Evolutionary conservation across 208 protist genomes (phyloP).

Genomic region (Leishmania aethiopica): DNA sequence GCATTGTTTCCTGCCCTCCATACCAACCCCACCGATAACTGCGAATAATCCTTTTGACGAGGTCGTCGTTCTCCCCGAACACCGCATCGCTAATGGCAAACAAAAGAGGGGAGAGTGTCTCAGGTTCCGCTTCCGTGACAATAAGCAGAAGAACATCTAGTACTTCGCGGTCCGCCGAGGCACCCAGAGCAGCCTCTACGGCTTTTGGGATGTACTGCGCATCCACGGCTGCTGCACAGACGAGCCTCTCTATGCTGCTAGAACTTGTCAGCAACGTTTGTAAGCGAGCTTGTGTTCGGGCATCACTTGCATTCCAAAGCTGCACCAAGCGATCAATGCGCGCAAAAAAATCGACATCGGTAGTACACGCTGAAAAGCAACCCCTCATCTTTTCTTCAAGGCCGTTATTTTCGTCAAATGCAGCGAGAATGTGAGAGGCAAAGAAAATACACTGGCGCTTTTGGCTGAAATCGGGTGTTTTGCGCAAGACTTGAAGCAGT

Average conservation of each 20-base stretch:
- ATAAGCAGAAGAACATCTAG: slow-evolving; percentile 12
- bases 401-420: neutral
- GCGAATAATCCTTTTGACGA: slow-evolving; percentile 3
- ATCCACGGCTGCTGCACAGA: slow-evolving; percentile 13
- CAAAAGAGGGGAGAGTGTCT: neutral
- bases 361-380: neutral
- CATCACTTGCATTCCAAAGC: slow-evolving; percentile 14
- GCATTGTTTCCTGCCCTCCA: neutral
- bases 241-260: neutral
- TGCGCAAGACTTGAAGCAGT: neutral
- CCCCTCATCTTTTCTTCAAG: neutral
- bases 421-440: neutral
- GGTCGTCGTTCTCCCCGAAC: slow-evolving; percentile 1
- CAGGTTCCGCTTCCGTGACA: neutral
- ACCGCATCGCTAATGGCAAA: neutral
- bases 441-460: neutral
- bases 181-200: neutral
- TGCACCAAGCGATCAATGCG: neutral
- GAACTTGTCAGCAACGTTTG: neutral
- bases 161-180: neutral
- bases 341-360: neutral
- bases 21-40: slow-evolving; percentile 15
- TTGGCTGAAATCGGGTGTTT: neutral
- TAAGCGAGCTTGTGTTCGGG: neutral
- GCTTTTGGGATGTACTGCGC: slow-evolving; percentile 6